phyloP scores from a whole-genome alignment of 2,329 filamentous ascomycete species.

The Diaporthe citri region DNA sequence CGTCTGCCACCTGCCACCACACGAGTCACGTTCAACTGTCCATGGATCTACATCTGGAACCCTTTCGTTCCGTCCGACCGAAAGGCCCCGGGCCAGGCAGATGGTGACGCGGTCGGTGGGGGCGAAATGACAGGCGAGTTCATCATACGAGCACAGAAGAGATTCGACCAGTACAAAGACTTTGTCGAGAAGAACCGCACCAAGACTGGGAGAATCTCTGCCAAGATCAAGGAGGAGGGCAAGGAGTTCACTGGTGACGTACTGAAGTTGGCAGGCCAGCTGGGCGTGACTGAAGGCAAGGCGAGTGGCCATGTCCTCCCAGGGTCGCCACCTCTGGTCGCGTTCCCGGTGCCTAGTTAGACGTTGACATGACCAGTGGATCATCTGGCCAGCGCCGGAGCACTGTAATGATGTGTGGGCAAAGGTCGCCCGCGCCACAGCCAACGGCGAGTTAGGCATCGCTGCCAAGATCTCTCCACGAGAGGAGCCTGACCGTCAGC shows the following conservation, averaged over 20 bases:
- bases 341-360: neutral
- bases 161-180: neutral
- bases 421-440: neutral
- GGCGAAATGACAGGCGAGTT: neutral
- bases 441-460: neutral
- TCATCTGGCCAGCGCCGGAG: neutral
- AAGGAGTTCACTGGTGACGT: neutral
- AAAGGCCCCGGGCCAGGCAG: neutral
- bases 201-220: neutral
- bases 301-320: neutral
- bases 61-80: neutral
- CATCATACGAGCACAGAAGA: neutral
- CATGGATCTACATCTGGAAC: conserved; percentile 18
- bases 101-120: neutral
- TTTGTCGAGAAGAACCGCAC: neutral
- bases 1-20: neutral
- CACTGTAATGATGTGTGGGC: conserved; percentile 2
- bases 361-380: neutral
- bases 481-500: neutral
- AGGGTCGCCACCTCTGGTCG: too few species aligned
- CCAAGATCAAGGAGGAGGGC: neutral
- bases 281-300: conserved; percentile 13
- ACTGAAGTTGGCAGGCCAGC: neutral
- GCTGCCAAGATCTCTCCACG: conserved; percentile 14
- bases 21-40: neutral